Evolutionary conservation across 1,284 basidiomycete species (phyloP), one percentile per base, ranked within the genome.

Genomic region (Cutaneotrichosporon cutaneum): DNA sequence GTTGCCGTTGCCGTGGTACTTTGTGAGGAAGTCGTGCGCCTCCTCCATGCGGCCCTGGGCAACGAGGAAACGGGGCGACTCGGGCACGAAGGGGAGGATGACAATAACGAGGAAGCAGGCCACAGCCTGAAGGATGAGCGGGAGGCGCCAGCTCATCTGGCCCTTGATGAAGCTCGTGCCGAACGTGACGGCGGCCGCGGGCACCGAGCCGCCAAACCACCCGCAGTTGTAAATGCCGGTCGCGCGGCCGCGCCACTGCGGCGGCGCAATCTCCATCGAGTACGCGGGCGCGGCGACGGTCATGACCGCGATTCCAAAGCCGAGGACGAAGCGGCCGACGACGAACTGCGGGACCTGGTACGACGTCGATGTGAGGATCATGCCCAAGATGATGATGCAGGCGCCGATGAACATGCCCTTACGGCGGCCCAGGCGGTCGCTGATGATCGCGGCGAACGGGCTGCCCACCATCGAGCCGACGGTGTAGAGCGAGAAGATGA

Each of bases 1-100:
- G 55, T 74, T 65, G 26, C 69, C 71, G 48, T 70, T 68, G 10
- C 75, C 72, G 64, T 73, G 90, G 21, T 90, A 82, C 71, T 90
- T 88, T 16, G 88, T 86, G 24, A 92, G 83, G 65, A 90, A 84
- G 65, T 86, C 81, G 18, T 88, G 82, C 0, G 89, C 89, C 68
- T 90, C 88, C 0, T 81, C 83, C 57, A 88, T 84, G 8, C 64
- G 61, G 24, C 68, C 66, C n/a, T 68, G 63, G 8, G 64, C 61
- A 26, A 69, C 61, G n/a, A 70, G 62, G 47, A 53, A 73, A 21
- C 70, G 69, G 1, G 70, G 72, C 0, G 66, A 68, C 57, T 73
- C 69, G 24, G 69, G 72, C 0, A 70, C 62, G 42, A 72, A 66
- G 5, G 66, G 66, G 2, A 66, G 59, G 9, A 65, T 36, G 22